Base-by-base conservation (phyloP, 306 rosid genomes). In the Ziziphus jujuba region DNA sequence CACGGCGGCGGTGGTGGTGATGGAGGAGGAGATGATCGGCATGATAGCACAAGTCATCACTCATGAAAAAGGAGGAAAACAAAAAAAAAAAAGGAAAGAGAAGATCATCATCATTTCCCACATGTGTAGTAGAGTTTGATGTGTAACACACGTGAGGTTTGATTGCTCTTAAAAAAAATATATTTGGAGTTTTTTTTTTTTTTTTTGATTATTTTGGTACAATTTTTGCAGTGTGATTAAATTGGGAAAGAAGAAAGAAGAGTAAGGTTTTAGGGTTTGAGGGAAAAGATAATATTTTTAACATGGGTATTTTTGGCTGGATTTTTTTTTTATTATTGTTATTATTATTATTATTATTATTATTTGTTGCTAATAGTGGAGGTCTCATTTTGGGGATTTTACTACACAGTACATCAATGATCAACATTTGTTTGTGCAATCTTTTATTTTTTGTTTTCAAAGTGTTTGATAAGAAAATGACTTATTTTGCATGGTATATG, bases 61-160 rank as follows among this genome's bases (percentile, higher is more conserved):
- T 88, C 91, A 9, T 85, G 33, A 87, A 78, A 40, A 8, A 8
- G 45, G 12, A 40, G 9, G 9, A 36, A 36, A 36, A 40, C 0
- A 38, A 6, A 38, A 6, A 38, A 1, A 38, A 10, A 38, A 6
- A 38, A 10, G 59, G 31, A 12, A 31, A 11, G 50, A 21, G 56
- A 35, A 43, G 45, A 63, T 69, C 56, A 71, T 61, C 66, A 55
- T 65, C 79, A 62, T 53, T 69, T 23, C 59, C 79, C 80, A 74
- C 87, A 79, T 72, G 80, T 84, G 86, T 84, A 63, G 75, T 78
- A 75, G 84, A 40, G 45, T 85, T 88, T 85, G 84, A 80, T 75
- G 80, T 76, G 85, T 79, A 65, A 65, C 70, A 82, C 91, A 83
- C 96, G 96, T 84, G 89, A 82, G 97, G 92, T 84, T 86, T 86